Conservation (phyloP, 768 basidiomycete species). For the Mycena belliarum region DNA sequence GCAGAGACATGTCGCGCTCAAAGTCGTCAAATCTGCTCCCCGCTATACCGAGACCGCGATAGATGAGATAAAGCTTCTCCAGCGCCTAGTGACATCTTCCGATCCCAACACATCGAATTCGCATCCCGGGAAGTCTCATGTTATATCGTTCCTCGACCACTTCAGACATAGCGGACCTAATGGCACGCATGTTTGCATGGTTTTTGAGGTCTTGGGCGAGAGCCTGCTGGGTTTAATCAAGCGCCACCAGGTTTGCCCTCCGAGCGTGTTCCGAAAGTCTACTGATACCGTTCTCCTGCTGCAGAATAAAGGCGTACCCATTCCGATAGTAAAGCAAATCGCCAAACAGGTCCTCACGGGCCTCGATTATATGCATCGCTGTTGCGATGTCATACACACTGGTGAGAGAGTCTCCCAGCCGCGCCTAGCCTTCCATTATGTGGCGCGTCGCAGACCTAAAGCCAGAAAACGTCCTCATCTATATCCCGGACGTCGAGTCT, state of each 20-base stretch:
- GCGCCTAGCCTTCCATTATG: neutral
- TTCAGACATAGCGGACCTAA: conserved; percentile 97
- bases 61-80: conserved; percentile 98
- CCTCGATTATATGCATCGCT: conserved; percentile 96
- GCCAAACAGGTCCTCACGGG: conserved; percentile 95
- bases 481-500: conserved; percentile 93
- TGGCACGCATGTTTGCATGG: conserved; percentile 98
- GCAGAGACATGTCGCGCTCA: conserved; percentile 36
- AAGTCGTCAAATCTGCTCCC: conserved; percentile 88
- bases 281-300: neutral
- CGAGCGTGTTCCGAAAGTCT: neutral
- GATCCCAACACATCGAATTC: conserved; percentile 30
- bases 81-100: conserved; percentile 84
- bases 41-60: conserved; percentile 97
- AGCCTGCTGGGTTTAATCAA: conserved; percentile 96
- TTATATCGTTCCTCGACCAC: conserved; percentile 97
- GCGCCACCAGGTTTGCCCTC: conserved; percentile 71
- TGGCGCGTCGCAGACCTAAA: conserved; percentile 69
- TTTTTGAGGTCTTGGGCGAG: conserved; percentile 97
- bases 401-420: conserved; percentile 39
- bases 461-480: conserved; percentile 96
- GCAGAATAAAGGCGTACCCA: conserved; percentile 91
- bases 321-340: conserved; percentile 91
- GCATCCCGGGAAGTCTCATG: conserved; percentile 91
- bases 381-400: conserved; percentile 96